Evolutionary conservation across 2,329 filamentous ascomycete species (phyloP), one percentile per base, ranked within the genome.

Genomic region (Pseudonectria foliicola): DNA sequence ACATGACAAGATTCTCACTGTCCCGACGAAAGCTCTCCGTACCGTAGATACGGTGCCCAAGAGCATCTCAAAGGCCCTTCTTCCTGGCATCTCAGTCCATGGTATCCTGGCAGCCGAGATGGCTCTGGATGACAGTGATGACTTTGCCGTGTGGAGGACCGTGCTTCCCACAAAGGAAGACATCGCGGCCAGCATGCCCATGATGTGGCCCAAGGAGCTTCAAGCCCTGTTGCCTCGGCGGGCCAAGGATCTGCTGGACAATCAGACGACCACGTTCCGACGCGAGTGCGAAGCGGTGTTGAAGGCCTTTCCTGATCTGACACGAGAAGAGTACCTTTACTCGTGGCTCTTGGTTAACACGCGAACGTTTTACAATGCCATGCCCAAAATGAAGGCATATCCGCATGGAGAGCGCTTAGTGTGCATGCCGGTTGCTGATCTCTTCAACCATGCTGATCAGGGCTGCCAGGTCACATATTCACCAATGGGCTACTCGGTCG

Each of bases 101-200:
- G 82, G 80, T 6, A 70, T 86, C 13, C 64, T 93, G 2, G 84
- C 86, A 8, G 73, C 81, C 2, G 77, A 81, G 43, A 63, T 89
- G 10, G 71, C 75, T 5, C 64, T 81, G 13, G 67, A 78, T 35
- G 56, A 60, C 4, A 59, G 50, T 58, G 51, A 61, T 12, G 64
- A 67, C 24, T 73, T 71, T 46, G 57, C 61, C 0, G 56, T 66
- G 6, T 90, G 84, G 83, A 69, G 71, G 50, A 71, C 71, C 29
- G 74, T 84, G 3, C 78, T 86, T 61, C 87, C 87, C 0, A 73
- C 69, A 0, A 59, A 60, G 2, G 59, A 65, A 8, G 81, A 86
- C 44, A 74, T 93, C 38, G 49, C 56, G 37, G 46, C 52, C 6
- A 44, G 48, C 14, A 53, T 59, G 43, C 57, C 57, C 6, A 54